Evolutionary conservation across 2,329 filamentous ascomycete genomes (phyloP).

Genomic region (Neonectria neomacrospora): DNA sequence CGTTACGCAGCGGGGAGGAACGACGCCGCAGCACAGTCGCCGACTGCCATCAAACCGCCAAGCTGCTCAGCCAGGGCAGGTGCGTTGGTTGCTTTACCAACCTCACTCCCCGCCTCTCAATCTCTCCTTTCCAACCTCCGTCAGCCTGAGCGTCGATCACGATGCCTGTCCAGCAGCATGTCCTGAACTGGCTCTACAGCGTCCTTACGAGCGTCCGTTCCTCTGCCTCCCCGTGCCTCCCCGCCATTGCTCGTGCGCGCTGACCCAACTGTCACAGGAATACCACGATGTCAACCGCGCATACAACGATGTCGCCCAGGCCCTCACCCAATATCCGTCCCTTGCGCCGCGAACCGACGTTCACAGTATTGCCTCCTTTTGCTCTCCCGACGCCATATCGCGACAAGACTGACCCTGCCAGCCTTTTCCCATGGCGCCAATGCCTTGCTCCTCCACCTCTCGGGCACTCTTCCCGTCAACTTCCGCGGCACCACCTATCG

Average conservation of each 20-base stretch:
- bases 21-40: background rate
- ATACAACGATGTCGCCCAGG: slow-evolving; percentile 89
- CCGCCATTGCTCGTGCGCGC: slow-evolving; percentile 1
- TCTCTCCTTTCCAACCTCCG: slow-evolving; percentile 5
- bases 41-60: background rate
- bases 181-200: slow-evolving; percentile 95
- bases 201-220: slow-evolving; percentile 78
- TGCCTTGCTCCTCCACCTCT: slow-evolving; percentile 85
- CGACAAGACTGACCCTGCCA: slow-evolving; percentile 50
- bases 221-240: slow-evolving; percentile 9
- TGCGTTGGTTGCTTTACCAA: background rate
- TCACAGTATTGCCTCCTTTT: slow-evolving; percentile 72
- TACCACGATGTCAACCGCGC: slow-evolving; percentile 93
- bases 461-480: slow-evolving; percentile 88
- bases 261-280: slow-evolving; percentile 67
- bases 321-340: slow-evolving; percentile 81
- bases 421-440: slow-evolving; percentile 90
- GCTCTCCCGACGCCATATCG: slow-evolving; percentile 40
- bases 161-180: slow-evolving; percentile 85
- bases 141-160: slow-evolving; percentile 39
- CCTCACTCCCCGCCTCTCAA: background rate
- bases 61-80: background rate
- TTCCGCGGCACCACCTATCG: slow-evolving; percentile 91
- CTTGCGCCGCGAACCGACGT: slow-evolving; percentile 91
- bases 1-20: background rate